Percentiles rank a stretch among this genome's conserved stretches.
Conservation (phyloP, 192 early-diverging fungal genomes). For the Jimgerdemannia lactiflua region DNA sequence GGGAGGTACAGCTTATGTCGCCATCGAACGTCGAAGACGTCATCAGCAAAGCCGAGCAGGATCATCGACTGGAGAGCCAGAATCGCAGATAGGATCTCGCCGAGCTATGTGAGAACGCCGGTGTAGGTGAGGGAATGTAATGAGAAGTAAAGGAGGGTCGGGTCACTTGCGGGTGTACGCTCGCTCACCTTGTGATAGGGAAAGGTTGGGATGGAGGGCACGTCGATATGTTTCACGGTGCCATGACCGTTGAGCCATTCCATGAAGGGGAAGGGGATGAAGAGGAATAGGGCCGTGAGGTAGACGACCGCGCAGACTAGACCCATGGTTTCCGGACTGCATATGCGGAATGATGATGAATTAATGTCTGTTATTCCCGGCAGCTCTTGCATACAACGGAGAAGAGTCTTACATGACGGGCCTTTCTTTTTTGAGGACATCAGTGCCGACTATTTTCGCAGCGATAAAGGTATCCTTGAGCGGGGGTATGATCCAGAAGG, state of each 20-base stretch:
- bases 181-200: conserved; percentile 65
- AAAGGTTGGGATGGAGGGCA: conserved; percentile 50
- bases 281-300: conserved; percentile 82
- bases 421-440: conserved; percentile 70
- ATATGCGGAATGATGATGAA: background rate
- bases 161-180: background rate
- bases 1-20: conserved; percentile 94
- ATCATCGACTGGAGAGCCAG: conserved; percentile 95
- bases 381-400: background rate
- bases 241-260: conserved; percentile 63
- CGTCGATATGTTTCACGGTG: conserved; percentile 31
- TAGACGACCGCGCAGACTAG: conserved; percentile 87
- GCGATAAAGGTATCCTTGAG: conserved; percentile 70
- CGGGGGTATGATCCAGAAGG: conserved; percentile 67
- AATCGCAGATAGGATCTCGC: conserved; percentile 88
- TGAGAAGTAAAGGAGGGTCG: background rate
- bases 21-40: conserved; percentile 96
- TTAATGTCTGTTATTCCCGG: too few relatives aligned
- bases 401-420: conserved; percentile 64
- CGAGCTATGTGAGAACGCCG: conserved; percentile 54
- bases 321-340: conserved; percentile 94
- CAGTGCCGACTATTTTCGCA: conserved; percentile 75
- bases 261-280: conserved; percentile 94
- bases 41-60: conserved; percentile 97
- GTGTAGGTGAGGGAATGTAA: background rate